Conservation (phyloP, 75 land plant species). For the Larix kaempferi region DNA sequence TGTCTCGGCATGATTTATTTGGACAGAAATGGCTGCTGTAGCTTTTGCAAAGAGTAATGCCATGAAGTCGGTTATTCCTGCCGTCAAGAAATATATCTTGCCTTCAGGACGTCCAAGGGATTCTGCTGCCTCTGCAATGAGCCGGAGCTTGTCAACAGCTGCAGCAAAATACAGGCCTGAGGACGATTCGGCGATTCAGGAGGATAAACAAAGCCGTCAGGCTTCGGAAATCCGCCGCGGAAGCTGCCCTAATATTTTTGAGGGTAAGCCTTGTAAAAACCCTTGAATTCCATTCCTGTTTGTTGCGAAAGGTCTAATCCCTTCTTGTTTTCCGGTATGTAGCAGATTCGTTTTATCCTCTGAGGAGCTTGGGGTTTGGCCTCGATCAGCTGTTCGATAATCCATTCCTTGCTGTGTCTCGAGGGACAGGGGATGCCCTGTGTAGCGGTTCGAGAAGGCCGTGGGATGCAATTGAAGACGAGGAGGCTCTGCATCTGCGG, state of each 20-base stretch:
- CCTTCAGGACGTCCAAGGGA: background rate
- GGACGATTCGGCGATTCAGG: background rate
- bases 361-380: slow-evolving; percentile 38
- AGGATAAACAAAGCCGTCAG: background rate
- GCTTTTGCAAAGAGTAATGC: background rate
- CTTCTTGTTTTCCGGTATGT: background rate
- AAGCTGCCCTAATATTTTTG: background rate
- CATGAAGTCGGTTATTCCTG: background rate
- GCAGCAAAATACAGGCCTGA: background rate
- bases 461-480: slow-evolving; percentile 46
- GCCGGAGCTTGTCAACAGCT: background rate
- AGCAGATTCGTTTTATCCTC: slow-evolving; percentile 37
- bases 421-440: slow-evolving; percentile 1
- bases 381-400: slow-evolving; percentile 44
- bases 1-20: no score
- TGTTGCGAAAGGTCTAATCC: background rate
- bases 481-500: slow-evolving; percentile 28
- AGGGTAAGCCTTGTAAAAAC: background rate
- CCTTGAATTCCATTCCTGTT: background rate
- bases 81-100: background rate
- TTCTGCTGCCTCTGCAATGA: background rate
- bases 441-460: slow-evolving; percentile 14
- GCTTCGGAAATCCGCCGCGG: background rate
- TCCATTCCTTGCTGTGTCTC: slow-evolving; percentile 18
- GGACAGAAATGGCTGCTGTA: background rate